phyloP scores from a whole-genome alignment of 352 stramenopile species.

The Phytophthora quininea region DNA sequence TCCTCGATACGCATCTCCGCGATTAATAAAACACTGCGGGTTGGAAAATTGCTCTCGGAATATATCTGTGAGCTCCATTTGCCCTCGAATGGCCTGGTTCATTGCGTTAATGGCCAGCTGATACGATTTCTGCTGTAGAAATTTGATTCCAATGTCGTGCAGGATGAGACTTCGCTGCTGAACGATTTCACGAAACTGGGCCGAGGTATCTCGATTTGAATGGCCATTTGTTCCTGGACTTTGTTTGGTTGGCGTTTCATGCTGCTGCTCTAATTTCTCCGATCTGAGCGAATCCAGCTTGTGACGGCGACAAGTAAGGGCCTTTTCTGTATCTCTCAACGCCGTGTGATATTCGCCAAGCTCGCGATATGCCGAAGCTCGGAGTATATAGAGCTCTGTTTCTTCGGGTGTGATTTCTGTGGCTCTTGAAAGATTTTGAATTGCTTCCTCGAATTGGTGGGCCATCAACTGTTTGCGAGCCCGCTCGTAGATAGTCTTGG shows the following conservation, averaged over 20 bases:
- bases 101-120: constrained; percentile 81
- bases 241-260: constrained; percentile 2
- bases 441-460: constrained; percentile 54
- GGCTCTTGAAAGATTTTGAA: constrained; percentile 69
- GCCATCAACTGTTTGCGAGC: constrained; percentile 63
- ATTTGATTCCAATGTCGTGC: constrained; percentile 70
- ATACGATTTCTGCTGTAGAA: constrained; percentile 59
- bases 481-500: constrained; percentile 71
- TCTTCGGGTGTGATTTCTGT: constrained; percentile 74
- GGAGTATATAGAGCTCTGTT: constrained; percentile 70
- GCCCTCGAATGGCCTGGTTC: constrained; percentile 76
- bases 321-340: constrained; percentile 66
- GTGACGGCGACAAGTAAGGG: constrained; percentile 52
- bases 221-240: constrained; percentile 16
- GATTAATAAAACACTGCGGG: constrained; percentile 67
- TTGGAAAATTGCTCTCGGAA: constrained; percentile 53
- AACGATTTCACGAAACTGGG: constrained; percentile 66
- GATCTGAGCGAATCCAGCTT: constrained; percentile 22
- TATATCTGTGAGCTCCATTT: constrained; percentile 52
- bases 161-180: constrained; percentile 79
- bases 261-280: constrained; percentile 15
- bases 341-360: constrained; percentile 63
- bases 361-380: constrained; percentile 69
- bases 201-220: constrained; percentile 41
- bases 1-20: constrained; percentile 76